These are phyloP conservation scores for Rhodotorula sp. DNA, from an alignment of 1,284 basidiomycete species.

Conservation along the genomic window DNA sequence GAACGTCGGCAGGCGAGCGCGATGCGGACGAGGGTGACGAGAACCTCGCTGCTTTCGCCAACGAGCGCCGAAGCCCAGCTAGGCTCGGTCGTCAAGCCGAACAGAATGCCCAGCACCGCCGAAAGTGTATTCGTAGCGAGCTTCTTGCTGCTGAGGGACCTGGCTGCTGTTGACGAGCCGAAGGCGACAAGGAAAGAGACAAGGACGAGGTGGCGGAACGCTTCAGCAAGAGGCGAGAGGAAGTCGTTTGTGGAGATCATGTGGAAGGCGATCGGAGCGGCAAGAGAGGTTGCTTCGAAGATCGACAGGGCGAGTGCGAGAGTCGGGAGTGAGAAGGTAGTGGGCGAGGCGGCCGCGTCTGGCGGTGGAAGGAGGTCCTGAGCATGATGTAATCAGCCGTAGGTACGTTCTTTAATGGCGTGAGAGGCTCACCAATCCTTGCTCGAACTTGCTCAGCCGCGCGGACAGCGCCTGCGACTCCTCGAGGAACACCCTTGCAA, in stretches of 20 bases:
- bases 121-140: constrained; percentile 3
- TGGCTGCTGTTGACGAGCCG: not conserved
- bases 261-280: constrained; percentile 4
- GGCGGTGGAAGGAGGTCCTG: constrained; percentile 25
- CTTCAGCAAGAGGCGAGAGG: not conserved
- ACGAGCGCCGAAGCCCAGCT: constrained; percentile 16
- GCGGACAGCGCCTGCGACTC: not conserved
- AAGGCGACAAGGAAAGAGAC: constrained; percentile 3
- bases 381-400: not conserved
- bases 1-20: not conserved
- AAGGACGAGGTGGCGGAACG: constrained; percentile 10
- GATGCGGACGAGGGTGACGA: constrained; percentile 8
- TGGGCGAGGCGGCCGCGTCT: not conserved
- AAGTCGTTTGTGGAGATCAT: constrained; percentile 4
- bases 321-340: not conserved
- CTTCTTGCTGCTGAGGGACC: not conserved
- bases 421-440: constrained; percentile 4
- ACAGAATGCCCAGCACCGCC: constrained; percentile 9
- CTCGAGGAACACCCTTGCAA: constrained; percentile 1
- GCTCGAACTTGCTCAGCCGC: constrained; percentile 16
- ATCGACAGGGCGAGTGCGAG: constrained; percentile 5
- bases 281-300: constrained; percentile 21
- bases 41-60: not conserved
- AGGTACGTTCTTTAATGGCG: not conserved
- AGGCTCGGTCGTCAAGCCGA: constrained; percentile 11